Percentiles rank a stretch among this genome's conserved stretches.
phyloP scores from a whole-genome alignment of 345 rosid genomes.

The Melaleuca alternifolia region DNA sequence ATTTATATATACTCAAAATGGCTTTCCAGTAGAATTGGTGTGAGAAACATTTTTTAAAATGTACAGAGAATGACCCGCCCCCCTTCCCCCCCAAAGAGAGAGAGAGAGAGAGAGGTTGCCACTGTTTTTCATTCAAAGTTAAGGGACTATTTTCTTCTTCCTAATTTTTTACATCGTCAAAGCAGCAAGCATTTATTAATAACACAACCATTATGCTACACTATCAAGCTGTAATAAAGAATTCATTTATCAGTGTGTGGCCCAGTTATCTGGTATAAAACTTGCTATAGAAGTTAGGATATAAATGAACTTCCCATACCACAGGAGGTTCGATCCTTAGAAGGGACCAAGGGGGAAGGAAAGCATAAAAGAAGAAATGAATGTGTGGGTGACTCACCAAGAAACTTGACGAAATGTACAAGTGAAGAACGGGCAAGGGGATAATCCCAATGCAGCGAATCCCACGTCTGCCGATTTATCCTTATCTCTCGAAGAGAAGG shows the following conservation, averaged over 20 bases:
- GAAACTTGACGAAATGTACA: not conserved
- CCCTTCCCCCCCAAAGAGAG: not conserved
- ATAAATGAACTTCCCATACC: not conserved
- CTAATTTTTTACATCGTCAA: not conserved
- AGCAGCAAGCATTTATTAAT: not conserved
- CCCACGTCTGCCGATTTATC: rapidly evolving
- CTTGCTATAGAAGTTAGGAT: not conserved
- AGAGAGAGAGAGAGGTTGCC: not conserved
- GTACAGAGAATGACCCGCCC: not conserved
- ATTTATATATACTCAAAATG: not conserved
- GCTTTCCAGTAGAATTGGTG: not conserved
- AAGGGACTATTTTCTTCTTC: not conserved
- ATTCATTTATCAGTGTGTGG: not conserved
- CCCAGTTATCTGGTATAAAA: not conserved
- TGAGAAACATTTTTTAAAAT: not conserved
- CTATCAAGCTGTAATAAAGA: not conserved
- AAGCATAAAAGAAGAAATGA: not conserved
- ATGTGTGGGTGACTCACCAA: not conserved
- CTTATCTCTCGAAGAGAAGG: not conserved
- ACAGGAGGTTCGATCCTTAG: not conserved
- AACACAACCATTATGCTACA: not conserved
- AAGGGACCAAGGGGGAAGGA: not conserved
- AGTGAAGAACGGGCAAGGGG: not conserved
- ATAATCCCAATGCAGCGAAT: not conserved
- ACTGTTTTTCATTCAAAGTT: not conserved